These are phyloP conservation scores for Aspergillus novoparasiticus DNA, from an alignment of 2,329 filamentous ascomycete genomes.

Conservation along the genomic window DNA sequence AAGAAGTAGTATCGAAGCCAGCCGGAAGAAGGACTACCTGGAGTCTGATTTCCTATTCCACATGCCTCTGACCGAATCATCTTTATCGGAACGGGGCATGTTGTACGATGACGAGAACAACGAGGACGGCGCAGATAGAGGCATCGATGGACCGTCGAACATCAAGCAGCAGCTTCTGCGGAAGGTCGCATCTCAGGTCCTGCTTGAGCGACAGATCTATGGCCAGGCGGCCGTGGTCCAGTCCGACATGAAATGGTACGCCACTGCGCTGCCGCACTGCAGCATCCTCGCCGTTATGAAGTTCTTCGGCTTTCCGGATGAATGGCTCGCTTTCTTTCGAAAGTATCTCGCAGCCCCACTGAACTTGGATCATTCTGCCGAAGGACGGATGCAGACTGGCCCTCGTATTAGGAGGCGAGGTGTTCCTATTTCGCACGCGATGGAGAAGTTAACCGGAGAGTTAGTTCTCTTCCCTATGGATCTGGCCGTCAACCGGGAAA, in stretches of 20 bases:
- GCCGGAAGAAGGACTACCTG: constrained; percentile 27
- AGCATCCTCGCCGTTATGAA: constrained; percentile 48
- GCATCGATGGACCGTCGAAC: constrained; percentile 14
- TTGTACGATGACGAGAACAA: constrained; percentile 29
- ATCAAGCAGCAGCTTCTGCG: constrained; percentile 45
- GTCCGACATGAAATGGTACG: constrained; percentile 49
- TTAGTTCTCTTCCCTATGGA: constrained; percentile 53
- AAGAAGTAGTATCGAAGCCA: not conserved
- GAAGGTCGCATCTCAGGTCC: constrained; percentile 42
- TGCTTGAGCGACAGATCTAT: constrained; percentile 37
- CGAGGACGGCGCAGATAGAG: constrained; percentile 25
- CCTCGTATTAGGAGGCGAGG: constrained; percentile 48
- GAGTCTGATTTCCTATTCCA: constrained; percentile 39
- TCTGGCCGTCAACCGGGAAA: constrained; percentile 47
- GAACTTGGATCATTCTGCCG: constrained; percentile 41
- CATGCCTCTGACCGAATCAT: constrained; percentile 29
- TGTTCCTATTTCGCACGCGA: constrained; percentile 49
- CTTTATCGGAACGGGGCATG: constrained; percentile 26
- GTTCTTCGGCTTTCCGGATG: constrained; percentile 48
- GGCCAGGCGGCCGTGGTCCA: constrained; percentile 44
- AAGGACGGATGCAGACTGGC: constrained; percentile 24
- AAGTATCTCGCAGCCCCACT: constrained; percentile 51
- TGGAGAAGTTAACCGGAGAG: constrained; percentile 53
- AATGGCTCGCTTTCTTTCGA: constrained; percentile 49
- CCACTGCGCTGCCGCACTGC: constrained; percentile 47